Conservation (phyloP, 805 yeast genomes). For the Kodamaea neixiangensis region DNA sequence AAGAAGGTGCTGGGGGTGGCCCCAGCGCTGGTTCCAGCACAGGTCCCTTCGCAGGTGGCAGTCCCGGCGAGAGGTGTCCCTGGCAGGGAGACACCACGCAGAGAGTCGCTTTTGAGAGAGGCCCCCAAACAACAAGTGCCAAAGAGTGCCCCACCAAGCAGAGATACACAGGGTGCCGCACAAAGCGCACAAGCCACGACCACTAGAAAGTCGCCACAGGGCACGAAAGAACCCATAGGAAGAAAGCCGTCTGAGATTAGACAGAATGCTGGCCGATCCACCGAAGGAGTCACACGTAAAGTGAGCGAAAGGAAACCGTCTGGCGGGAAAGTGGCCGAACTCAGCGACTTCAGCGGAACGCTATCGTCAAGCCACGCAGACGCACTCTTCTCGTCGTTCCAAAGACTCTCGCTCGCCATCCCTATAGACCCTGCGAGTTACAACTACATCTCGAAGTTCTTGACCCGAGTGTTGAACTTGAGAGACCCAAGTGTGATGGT, state of each 20-base stretch:
- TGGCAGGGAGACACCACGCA: neutral
- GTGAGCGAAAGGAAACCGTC: neutral
- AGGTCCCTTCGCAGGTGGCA: neutral
- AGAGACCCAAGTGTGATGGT: neutral
- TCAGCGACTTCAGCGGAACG: neutral
- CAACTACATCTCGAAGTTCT: constrained; percentile 26
- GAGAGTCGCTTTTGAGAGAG: neutral
- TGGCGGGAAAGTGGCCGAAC: neutral
- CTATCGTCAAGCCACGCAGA: neutral
- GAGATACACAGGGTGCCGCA: neutral
- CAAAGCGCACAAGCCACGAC: neutral
- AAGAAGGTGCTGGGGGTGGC: too few species aligned
- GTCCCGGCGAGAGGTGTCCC: neutral
- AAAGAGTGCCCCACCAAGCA: neutral
- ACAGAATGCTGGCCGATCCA: neutral
- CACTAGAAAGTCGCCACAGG: neutral
- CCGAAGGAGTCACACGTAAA: neutral
- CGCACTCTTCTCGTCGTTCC: constrained; percentile 11
- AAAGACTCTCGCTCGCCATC: constrained; percentile 26
- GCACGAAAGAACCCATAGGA: neutral
- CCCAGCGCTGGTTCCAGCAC: too few species aligned
- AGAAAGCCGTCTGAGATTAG: neutral
- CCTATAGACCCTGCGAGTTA: constrained; percentile 30
- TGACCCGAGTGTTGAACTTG: constrained; percentile 27
- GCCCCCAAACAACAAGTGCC: neutral